These are phyloP conservation scores for Betula pendula DNA, from an alignment of 306 rosid species.

Conservation along the genomic window DNA sequence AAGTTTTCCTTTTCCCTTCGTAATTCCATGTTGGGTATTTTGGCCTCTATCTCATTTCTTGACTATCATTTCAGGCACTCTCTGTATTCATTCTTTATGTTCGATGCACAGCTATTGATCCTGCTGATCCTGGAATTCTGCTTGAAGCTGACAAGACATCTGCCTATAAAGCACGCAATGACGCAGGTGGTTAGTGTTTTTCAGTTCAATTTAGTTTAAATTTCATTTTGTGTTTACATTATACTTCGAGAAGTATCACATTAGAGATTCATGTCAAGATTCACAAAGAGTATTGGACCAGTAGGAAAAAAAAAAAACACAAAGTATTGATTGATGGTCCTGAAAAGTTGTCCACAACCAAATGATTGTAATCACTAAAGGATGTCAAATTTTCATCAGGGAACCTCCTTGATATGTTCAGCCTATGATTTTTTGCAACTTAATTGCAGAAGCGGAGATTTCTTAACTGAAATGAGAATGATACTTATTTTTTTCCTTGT, in stretches of 20 bases:
- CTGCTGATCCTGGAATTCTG: constrained; percentile 68
- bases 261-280: constrained; percentile 16
- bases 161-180: constrained; percentile 42
- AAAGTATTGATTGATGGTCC: background rate
- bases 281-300: background rate
- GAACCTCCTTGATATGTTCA: background rate
- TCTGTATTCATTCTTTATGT: constrained; percentile 72
- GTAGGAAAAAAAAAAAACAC: background rate
- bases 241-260: background rate
- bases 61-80: constrained; percentile 55
- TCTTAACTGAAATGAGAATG: constrained; percentile 16
- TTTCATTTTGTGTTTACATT: constrained; percentile 9
- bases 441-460: constrained; percentile 11
- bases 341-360: background rate
- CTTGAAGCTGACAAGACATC: constrained; percentile 52
- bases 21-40: background rate
- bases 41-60: constrained; percentile 23
- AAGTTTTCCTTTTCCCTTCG: constrained; percentile 1
- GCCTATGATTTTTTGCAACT: background rate
- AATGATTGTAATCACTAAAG: background rate
- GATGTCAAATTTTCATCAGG: background rate
- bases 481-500: constrained; percentile 14
- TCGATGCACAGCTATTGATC: constrained; percentile 83
- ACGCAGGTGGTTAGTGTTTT: constrained; percentile 51
- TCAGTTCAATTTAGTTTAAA: constrained; percentile 13